Conservation (phyloP, 306 rosid species). For the Delonix regia region DNA sequence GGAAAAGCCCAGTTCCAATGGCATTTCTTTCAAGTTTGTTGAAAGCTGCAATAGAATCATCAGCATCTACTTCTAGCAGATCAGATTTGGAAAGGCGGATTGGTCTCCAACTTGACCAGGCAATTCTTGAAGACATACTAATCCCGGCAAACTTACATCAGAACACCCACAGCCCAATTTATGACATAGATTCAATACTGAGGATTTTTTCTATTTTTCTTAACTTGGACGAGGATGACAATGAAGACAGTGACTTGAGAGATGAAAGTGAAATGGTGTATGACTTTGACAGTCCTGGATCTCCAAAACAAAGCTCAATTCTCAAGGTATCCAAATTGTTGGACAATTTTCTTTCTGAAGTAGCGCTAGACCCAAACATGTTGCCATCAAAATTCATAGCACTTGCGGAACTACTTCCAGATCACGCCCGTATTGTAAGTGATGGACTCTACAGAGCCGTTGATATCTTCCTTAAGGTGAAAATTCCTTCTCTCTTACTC, state of each 20-base stretch:
- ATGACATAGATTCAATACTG: conserved; percentile 79
- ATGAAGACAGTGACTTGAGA: conserved; percentile 63
- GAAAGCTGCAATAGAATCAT: conserved; percentile 81
- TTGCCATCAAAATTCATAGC: conserved; percentile 77
- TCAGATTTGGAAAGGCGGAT: conserved; percentile 90
- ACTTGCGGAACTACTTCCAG: conserved; percentile 88
- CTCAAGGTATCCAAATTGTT: conserved; percentile 88
- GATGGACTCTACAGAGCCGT: conserved; percentile 91
- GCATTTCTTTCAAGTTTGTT: conserved; percentile 94
- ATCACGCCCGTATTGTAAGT: conserved; percentile 85
- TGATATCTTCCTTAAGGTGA: conserved; percentile 95
- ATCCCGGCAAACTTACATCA: conserved; percentile 79
- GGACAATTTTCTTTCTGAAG: conserved; percentile 87
- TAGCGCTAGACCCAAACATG: conserved; percentile 85
- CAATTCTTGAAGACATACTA: conserved; percentile 92
- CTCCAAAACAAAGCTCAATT: conserved; percentile 94
- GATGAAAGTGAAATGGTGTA: conserved; percentile 86
- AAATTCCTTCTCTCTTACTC: conserved; percentile 16
- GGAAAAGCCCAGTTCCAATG: conserved; percentile 91
- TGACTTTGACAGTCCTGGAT: conserved; percentile 91
- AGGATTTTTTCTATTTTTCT: conserved; percentile 86
- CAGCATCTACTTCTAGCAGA: conserved; percentile 79
- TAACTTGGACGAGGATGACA: conserved; percentile 91
- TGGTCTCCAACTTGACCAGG: conserved; percentile 94
- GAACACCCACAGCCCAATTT: conserved; percentile 58